Percentiles rank a stretch among this genome's conserved stretches.
phyloP scores from a whole-genome alignment of 1,284 basidiomycete genomes.

The Ceratobasidium sp. region DNA sequence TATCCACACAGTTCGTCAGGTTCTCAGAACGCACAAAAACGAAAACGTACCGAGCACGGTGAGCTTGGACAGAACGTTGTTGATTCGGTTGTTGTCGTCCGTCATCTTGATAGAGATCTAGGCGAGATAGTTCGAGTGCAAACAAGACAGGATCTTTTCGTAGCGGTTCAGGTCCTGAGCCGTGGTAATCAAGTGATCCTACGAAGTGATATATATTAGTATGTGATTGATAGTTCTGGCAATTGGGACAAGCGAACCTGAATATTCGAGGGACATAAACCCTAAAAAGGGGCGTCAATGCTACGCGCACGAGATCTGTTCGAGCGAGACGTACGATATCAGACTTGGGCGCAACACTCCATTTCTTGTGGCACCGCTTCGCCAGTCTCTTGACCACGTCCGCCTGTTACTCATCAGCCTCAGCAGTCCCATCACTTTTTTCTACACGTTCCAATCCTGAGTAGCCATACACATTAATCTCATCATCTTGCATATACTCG shows the following conservation, averaged over 20 bases:
- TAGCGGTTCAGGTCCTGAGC: constrained; percentile 99
- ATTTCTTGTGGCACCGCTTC: constrained; percentile 99
- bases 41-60: constrained; percentile 98
- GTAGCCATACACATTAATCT: constrained; percentile 49
- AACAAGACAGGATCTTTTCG: constrained; percentile 98
- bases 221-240: neutral
- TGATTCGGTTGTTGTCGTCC: constrained; percentile 99
- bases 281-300: constrained; percentile 62
- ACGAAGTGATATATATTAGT: constrained; percentile 48
- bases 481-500: neutral
- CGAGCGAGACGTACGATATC: no score
- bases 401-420: constrained; percentile 98
- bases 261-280: constrained; percentile 94
- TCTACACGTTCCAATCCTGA: constrained; percentile 96
- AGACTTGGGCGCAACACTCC: constrained; percentile 73
- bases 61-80: constrained; percentile 98
- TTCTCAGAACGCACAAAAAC: constrained; percentile 87
- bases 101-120: constrained; percentile 99
- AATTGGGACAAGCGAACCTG: constrained; percentile 63
- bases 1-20: constrained; percentile 50
- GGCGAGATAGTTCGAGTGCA: constrained; percentile 99
- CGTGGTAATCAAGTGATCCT: constrained; percentile 98
- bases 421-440: constrained; percentile 99
- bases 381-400: constrained; percentile 99
- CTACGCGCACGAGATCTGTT: no score